Evolutionary conservation across 2,329 filamentous ascomycete genomes (phyloP), one percentile per base, ranked within the genome.

Genomic region (Bertia moriformis): DNA sequence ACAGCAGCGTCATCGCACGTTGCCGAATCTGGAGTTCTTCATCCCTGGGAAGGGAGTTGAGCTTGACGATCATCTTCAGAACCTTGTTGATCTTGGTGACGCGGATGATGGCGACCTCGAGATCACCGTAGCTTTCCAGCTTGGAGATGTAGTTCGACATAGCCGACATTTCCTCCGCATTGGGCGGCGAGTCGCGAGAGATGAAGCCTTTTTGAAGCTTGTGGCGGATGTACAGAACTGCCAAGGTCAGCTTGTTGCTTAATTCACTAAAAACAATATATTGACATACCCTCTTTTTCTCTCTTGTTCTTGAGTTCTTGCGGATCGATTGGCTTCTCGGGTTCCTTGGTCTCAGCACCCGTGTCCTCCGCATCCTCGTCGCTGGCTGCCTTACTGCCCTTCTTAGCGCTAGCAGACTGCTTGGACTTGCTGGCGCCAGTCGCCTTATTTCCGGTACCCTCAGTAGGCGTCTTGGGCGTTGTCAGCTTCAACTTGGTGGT

Each of bases 51-150:
- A 98, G 93, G 3, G 70, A 70, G 33, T 79, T 72, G 5, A 98
- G 68, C 65, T 94, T 95, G 51, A 95, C 66, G 47, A 98, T 91
- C 3, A 82, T 87, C 65, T 93, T 94, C 41, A 98, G 71, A 10
- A 98, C 89, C 65, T 98, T 98, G 74, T 96, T 89, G 60, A 98
- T 95, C 70, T 96, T 98, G 44, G 91, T 98, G 13, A 66, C 68
- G 45, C 84, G 78, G 51, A 96, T 94, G 49, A 95, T 91, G 47
- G 78, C 77, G 19, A 83, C 85, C 55, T 96, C 89, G 3, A 96
- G 73, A 46, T 93, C 83, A 29, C 10, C 63, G 57, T 67, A 80
- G 4, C 68, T 73, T 61, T 98, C 91, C 4, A 98, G 73, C 57
- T 93, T 85, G 19, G 69, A 71, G 41, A 93, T 67, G 51, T 78